Base-by-base conservation (phyloP, 1,139 yeast species). In the Candida neerlandica region DNA sequence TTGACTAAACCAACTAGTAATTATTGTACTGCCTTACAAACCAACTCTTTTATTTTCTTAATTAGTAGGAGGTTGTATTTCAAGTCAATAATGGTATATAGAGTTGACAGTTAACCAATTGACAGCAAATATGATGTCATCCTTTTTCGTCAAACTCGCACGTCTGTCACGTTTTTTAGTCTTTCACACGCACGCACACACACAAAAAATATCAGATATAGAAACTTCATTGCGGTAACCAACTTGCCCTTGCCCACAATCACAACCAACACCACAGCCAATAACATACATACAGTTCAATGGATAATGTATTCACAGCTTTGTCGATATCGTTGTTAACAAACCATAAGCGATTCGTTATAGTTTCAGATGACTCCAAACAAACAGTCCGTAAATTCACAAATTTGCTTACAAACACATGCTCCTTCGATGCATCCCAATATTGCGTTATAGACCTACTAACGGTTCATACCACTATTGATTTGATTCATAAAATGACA, bases 221-320 rank as follows among this genome's bases (percentile, higher is more conserved):
- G 15, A 30, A 7, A n/a, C 11, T 14, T n/a, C 15, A 30, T 30
- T 30, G 34, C 34, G 34, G 15, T 30, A n/a, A 14, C 14, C 37
- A n/a, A 10, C 37, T 9, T 7, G 15, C 34, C 34, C 14, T 11
- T 7, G 15, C 37, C 37, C 14, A 14, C 37, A 14, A n/a, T 19
- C 3, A 14, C 37, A 5, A 5, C 9, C 18, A 33, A 9, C 33
- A 4, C 33, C 33, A 30, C 33, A n/a, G n/a, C n/a, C n/a, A 23
- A 23, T 6, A 23, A 23, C 12, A 18, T 19, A n/a, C 29, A 19
- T 10, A 38, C 27, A 11, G 23, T 26, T 12, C 26, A n/a, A 68
- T 68, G 73, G 60, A 67, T 16, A 62, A 59, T 47, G 44, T 69
- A 30, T 58, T 58, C 47, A 57, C 64, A 14, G 71, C 70, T 5